Conservation (phyloP, 371 early-diverging fungal species). For the Basidiobolus meristosporus region DNA sequence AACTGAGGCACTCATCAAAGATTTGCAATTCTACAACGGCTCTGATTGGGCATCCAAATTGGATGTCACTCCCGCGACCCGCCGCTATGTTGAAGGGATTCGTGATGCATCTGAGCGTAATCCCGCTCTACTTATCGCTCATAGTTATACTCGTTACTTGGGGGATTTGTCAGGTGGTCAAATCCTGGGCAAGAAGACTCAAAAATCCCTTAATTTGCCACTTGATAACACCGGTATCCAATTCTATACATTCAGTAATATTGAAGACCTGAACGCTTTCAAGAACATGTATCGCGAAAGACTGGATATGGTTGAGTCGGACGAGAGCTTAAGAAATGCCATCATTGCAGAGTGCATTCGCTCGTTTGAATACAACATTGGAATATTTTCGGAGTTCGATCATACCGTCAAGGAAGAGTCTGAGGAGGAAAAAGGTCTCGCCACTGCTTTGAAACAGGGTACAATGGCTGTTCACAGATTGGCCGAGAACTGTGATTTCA, state of each 20-base stretch:
- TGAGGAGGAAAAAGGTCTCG: too few species aligned
- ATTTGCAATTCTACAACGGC: conserved; percentile 31
- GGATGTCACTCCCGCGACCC: conserved; percentile 26
- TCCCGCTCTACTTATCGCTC: conserved; percentile 30
- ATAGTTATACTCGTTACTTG: conserved; percentile 34
- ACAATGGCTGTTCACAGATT: too few species aligned
- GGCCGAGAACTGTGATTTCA: too few species aligned
- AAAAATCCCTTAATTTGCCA: conserved; percentile 18
- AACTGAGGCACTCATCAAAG: conserved; percentile 15
- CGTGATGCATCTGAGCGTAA: conserved; percentile 16
- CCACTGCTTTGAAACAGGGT: too few species aligned
- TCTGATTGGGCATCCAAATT: conserved; percentile 15
- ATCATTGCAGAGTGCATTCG: too few species aligned
- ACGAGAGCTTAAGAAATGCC: too few species aligned
- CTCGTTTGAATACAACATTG: too few species aligned
- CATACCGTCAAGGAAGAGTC: too few species aligned
- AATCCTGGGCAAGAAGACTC: conserved; percentile 25
- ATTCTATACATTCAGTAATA: conserved; percentile 22
- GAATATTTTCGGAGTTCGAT: too few species aligned
- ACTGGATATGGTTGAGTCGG: conserved; percentile 25
- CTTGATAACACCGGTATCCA: conserved; percentile 17
- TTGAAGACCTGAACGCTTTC: conserved; percentile 29
- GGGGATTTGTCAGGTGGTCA: conserved; percentile 45
- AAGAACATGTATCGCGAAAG: conserved; percentile 29
- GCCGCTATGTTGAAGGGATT: conserved; percentile 22